These are phyloP conservation scores for Bipolaris zeicola DNA, from an alignment of 2,329 filamentous ascomycete genomes.

Conservation along the genomic window DNA sequence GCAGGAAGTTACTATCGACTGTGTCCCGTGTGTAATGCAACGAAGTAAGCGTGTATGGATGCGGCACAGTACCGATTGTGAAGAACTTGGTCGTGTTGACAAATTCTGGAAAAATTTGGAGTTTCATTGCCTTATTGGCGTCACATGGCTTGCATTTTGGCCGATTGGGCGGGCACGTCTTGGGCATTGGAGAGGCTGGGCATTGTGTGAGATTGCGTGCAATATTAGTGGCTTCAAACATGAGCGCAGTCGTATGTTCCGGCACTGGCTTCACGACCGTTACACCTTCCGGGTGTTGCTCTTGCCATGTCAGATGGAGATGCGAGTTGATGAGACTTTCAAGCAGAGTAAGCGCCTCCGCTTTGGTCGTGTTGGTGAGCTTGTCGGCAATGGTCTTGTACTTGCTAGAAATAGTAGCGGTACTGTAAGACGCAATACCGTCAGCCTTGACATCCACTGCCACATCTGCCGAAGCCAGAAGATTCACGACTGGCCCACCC, in stretches of 20 bases:
- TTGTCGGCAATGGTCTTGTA: conserved; percentile 72
- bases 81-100: conserved; percentile 74
- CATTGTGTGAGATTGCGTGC: conserved; percentile 79
- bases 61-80: conserved; percentile 85
- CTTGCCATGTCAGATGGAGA: conserved; percentile 84
- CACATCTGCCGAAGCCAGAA: conserved; percentile 61
- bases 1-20: conserved; percentile 51
- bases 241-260: conserved; percentile 73
- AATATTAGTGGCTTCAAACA: conserved; percentile 72
- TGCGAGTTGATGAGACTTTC: conserved; percentile 81
- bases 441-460: conserved; percentile 67
- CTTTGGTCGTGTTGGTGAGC: conserved; percentile 58
- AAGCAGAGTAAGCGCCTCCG: conserved; percentile 68
- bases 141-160: conserved; percentile 74
- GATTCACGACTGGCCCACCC: conserved; percentile 67
- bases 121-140: conserved; percentile 65
- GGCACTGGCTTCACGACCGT: conserved; percentile 80
- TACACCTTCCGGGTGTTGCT: conserved; percentile 75
- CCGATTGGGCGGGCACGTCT: conserved; percentile 82
- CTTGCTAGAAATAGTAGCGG: conserved; percentile 62
- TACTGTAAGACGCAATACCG: conserved; percentile 79
- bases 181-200: conserved; percentile 71
- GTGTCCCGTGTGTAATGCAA: conserved; percentile 64
- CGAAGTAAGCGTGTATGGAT: conserved; percentile 82
- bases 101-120: conserved; percentile 71